A percentile compares a stretch with the other conserved stretches of the same genome.
phyloP scores from a whole-genome alignment of 2,329 filamentous ascomycete species.

The Claviceps africana region DNA sequence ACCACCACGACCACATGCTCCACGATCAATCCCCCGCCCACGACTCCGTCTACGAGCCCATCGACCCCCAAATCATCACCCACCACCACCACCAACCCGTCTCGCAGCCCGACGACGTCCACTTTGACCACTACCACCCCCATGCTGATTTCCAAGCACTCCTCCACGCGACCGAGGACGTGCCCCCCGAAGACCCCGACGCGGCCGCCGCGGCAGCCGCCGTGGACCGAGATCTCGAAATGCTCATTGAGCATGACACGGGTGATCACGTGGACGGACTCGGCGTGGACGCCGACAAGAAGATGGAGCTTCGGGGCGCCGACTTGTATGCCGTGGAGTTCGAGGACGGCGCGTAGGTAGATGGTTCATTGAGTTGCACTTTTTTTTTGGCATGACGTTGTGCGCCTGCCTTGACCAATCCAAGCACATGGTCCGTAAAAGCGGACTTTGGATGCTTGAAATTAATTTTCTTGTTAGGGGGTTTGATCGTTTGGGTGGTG shows the following conservation, averaged over 20 bases:
- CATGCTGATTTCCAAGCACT: constrained; percentile 40
- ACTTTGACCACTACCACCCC: constrained; percentile 27
- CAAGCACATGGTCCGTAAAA: too few species aligned
- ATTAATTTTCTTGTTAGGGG: too few species aligned
- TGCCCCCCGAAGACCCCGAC: constrained; percentile 11
- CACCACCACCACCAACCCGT: constrained; percentile 15
- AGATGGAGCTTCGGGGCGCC: constrained; percentile 12
- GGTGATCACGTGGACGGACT: constrained; percentile 21
- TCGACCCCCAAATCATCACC: constrained; percentile 46
- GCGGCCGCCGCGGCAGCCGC: constrained; percentile 17
- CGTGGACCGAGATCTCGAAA: constrained; percentile 36
- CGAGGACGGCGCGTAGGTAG: constrained; percentile 8
- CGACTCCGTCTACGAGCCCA: constrained; percentile 32
- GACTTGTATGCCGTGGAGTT: constrained; percentile 18
- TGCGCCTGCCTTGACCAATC: too few species aligned
- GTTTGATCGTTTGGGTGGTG: too few species aligned
- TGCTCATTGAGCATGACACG: constrained; percentile 34
- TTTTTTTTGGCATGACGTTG: too few species aligned
- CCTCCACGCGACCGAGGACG: constrained; percentile 32
- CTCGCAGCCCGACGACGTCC: constrained; percentile 14
- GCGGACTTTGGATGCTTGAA: too few species aligned
- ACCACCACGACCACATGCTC: constrained; percentile 21
- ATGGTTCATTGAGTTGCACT: too few species aligned
- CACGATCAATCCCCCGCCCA: constrained; percentile 16
- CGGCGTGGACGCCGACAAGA: constrained; percentile 9